Percentiles rank a stretch among this genome's conserved stretches.
These are phyloP conservation scores for Aspergillus sp. DNA, from an alignment of 2,329 filamentous ascomycete species.

Conservation along the genomic window DNA sequence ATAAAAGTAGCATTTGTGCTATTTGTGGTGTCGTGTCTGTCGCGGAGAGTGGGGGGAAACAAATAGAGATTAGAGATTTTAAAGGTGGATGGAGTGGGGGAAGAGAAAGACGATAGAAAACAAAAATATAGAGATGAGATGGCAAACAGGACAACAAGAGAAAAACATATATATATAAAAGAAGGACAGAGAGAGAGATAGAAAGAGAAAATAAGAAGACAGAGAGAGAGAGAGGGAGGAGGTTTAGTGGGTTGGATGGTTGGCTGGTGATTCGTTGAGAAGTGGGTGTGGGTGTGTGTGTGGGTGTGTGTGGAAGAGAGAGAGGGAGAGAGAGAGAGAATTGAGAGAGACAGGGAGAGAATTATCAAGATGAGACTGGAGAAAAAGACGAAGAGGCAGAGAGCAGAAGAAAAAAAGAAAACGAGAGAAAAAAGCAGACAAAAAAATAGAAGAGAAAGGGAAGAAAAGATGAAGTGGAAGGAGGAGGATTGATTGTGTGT, in stretches of 20 bases:
- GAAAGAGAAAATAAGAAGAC: neutral
- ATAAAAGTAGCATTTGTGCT: too few relatives aligned
- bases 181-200: neutral
- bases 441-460: slow-evolving; percentile 2
- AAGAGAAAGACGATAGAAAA: neutral
- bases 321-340: neutral
- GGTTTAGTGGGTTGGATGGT: slow-evolving; percentile 1
- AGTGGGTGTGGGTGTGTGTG: neutral
- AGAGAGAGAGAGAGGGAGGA: slow-evolving; percentile 1
- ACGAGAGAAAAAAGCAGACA: neutral
- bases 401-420: slow-evolving; percentile 2
- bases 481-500: too few relatives aligned
- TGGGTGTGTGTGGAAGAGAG: neutral
- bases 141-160: neutral
- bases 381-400: neutral
- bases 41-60: neutral
- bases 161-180: neutral
- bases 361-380: neutral
- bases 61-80: neutral
- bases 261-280: neutral
- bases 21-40: neutral
- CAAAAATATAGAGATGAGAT: neutral
- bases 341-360: neutral
- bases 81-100: neutral
- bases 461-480: neutral